Evolutionary conservation across 805 yeast species (phyloP).

Genomic region (Brettanomyces custersianus): DNA sequence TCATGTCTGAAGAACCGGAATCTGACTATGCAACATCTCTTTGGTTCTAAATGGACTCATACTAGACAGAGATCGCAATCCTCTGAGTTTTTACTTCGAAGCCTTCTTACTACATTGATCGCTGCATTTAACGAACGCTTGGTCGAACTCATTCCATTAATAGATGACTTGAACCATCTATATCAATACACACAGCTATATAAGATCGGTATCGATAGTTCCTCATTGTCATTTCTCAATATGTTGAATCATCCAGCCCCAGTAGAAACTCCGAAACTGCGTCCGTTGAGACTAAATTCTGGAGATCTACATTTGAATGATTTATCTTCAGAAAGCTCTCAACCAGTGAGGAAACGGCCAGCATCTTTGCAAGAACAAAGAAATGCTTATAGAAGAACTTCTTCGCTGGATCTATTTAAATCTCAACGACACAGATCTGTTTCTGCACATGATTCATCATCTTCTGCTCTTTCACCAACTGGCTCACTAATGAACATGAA

Average conservation of each 20-base stretch:
- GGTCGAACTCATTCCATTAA: conserved; percentile 7
- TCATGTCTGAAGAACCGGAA: conserved; percentile 2
- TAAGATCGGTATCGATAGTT: conserved; percentile 17
- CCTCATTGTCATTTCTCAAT: conserved; percentile 14
- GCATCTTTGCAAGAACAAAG: too few species aligned
- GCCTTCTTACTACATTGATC: conserved; percentile 13
- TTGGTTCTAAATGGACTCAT: conserved; percentile 3
- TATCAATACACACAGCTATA: conserved; percentile 17
- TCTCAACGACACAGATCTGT: neutral
- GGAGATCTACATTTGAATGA: conserved; percentile 7
- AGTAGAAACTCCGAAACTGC: conserved; percentile 9
- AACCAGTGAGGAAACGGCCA: too few species aligned
- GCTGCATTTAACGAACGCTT: conserved; percentile 12
- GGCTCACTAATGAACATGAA: too few species aligned
- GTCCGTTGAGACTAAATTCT: conserved; percentile 11
- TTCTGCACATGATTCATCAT: neutral
- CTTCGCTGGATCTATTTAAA: neutral
- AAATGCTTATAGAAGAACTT: too few species aligned
- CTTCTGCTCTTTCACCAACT: conserved; percentile 6
- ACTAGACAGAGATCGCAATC: conserved; percentile 4
- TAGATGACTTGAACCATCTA: conserved; percentile 12
- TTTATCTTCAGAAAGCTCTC: neutral
- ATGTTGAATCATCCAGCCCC: conserved; percentile 12
- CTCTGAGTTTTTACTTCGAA: conserved; percentile 9
- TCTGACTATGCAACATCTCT: conserved; percentile 6